phyloP scores from a whole-genome alignment of 148 eudicot genomes.

The Dysphania ambrosioides region DNA sequence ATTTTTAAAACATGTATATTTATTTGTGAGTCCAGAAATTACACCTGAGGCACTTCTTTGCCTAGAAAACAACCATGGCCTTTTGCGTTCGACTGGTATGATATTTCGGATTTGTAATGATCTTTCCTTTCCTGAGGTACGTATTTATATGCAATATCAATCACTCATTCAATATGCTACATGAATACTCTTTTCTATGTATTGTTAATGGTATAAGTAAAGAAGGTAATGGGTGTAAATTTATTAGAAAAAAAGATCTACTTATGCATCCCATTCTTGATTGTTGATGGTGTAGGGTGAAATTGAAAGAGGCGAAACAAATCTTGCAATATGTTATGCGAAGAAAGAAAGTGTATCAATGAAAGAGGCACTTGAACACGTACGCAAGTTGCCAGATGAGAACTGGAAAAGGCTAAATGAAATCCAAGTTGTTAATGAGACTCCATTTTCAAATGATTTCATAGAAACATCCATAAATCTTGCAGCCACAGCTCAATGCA shows the following conservation, averaged over 20 bases:
- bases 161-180: too few relatives aligned
- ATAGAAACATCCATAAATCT: slow-evolving; percentile 26
- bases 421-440: not conserved
- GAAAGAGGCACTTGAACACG: slow-evolving; percentile 26
- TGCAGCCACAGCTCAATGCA: slow-evolving; percentile 28
- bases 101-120: slow-evolving; percentile 28
- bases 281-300: slow-evolving; percentile 24
- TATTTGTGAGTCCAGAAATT: slow-evolving; percentile 7
- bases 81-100: slow-evolving; percentile 3
- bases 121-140: slow-evolving; percentile 25
- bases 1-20: slow-evolving; percentile 22
- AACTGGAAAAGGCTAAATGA: slow-evolving; percentile 34
- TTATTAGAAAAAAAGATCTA: too few relatives aligned
- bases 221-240: too few relatives aligned
- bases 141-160: too few relatives aligned
- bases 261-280: too few relatives aligned
- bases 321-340: slow-evolving; percentile 33
- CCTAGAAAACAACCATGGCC: slow-evolving; percentile 19
- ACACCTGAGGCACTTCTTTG: slow-evolving; percentile 11
- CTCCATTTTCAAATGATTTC: slow-evolving; percentile 18
- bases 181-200: too few relatives aligned
- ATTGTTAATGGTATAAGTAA: too few relatives aligned
- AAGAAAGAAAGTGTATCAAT: slow-evolving; percentile 21
- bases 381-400: slow-evolving; percentile 26
- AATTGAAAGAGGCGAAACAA: slow-evolving; percentile 33